A percentile compares a stretch with the other conserved stretches of the same genome.
phyloP scores from a whole-genome alignment of 2,329 filamentous ascomycete genomes.

The Rhynchosporium secalis region DNA sequence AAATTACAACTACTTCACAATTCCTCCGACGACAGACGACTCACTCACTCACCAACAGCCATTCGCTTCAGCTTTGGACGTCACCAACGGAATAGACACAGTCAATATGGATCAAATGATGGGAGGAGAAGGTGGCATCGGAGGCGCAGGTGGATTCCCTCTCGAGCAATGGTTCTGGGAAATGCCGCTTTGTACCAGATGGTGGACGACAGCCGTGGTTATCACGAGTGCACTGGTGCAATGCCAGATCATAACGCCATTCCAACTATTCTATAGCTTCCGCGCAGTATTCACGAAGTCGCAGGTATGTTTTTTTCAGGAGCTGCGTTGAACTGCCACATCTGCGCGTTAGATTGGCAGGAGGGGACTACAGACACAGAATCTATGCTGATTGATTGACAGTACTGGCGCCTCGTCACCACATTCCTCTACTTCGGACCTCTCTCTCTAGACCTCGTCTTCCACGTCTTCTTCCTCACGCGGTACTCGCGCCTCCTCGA shows the following conservation, averaged over 20 bases:
- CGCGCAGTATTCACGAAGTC: conserved; percentile 87
- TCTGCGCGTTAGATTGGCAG: not conserved
- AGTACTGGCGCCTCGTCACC: conserved; percentile 97
- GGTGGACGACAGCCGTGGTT: conserved; percentile 94
- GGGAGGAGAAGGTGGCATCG: conserved; percentile 38
- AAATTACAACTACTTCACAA: not conserved
- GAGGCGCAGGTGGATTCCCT: conserved; percentile 66
- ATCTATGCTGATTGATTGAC: conserved; percentile 11
- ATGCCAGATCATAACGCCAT: conserved; percentile 87
- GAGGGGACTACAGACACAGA: not conserved
- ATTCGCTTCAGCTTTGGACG: not conserved
- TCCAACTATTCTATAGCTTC: conserved; percentile 97
- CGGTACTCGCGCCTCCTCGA: conserved; percentile 94
- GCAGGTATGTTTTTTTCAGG: conserved; percentile 61
- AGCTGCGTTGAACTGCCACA: not conserved
- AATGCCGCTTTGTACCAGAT: conserved; percentile 92
- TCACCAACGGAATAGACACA: not conserved
- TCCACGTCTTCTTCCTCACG: conserved; percentile 98
- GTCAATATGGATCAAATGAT: conserved; percentile 41
- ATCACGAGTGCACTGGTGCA: conserved; percentile 87
- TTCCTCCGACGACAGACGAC: not conserved
- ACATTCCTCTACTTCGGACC: conserved; percentile 98
- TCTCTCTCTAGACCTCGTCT: conserved; percentile 88
- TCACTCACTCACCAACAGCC: not conserved
- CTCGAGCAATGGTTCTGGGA: conserved; percentile 99